Conservation (phyloP, 1,284 basidiomycete genomes). For the Tilletiaria anomala region DNA sequence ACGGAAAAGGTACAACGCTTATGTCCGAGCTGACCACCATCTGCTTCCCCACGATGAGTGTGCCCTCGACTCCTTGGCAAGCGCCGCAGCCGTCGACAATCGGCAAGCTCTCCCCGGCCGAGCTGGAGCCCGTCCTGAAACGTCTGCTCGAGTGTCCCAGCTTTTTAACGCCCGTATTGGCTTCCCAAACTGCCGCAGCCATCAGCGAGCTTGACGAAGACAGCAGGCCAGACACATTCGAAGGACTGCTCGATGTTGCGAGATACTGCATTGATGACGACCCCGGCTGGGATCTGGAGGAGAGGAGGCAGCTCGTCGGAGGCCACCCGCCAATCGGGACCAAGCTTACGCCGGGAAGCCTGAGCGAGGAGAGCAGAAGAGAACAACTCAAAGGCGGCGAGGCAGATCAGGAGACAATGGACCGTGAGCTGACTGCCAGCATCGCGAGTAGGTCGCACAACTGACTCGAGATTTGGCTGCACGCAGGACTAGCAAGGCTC, state of each 20-base stretch:
- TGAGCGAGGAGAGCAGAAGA: slow-evolving; percentile 8
- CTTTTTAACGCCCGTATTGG: slow-evolving; percentile 11
- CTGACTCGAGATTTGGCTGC: too few species aligned
- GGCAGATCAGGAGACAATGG: slow-evolving; percentile 5
- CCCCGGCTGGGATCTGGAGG: slow-evolving; percentile 23
- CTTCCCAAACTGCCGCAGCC: slow-evolving; percentile 18
- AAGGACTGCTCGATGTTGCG: slow-evolving; percentile 34
- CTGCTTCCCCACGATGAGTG: too few species aligned
- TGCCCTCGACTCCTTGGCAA: too few species aligned
- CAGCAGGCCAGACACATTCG: slow-evolving; percentile 22
- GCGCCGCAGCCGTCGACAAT: not conserved
- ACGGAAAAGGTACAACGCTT: too few species aligned
- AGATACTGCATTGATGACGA: slow-evolving; percentile 33
- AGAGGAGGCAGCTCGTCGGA: slow-evolving; percentile 16
- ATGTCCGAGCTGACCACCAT: too few species aligned
- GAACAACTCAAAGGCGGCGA: slow-evolving; percentile 15
- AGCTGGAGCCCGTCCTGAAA: slow-evolving; percentile 17
- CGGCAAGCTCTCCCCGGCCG: not conserved
- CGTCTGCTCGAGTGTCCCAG: slow-evolving; percentile 14
- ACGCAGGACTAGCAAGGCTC: slow-evolving; percentile 13
- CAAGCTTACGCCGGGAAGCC: slow-evolving; percentile 5
- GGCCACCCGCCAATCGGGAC: slow-evolving; percentile 28
- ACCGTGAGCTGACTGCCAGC: slow-evolving; percentile 3
- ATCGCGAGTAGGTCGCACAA: too few species aligned
- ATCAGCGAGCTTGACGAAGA: slow-evolving; percentile 28